These are phyloP conservation scores for Colletotrichum costaricense DNA, from an alignment of 2,329 filamentous ascomycete genomes.

Conservation along the genomic window DNA sequence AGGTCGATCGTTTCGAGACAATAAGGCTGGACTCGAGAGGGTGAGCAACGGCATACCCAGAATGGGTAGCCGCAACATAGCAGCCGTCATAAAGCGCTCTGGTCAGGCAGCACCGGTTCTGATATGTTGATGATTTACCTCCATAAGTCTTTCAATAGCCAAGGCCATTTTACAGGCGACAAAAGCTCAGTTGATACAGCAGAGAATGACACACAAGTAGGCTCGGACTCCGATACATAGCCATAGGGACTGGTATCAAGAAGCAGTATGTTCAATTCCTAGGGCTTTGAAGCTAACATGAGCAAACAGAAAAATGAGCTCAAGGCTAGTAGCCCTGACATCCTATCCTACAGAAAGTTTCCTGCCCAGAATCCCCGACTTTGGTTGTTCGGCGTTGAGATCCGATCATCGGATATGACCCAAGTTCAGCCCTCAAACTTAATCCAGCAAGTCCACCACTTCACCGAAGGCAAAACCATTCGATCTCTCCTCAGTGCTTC, in stretches of 20 bases:
- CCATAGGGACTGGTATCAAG: not conserved
- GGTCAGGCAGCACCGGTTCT: too few relatives aligned
- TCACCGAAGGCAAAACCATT: not conserved
- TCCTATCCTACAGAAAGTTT: not conserved
- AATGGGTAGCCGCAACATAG: not conserved
- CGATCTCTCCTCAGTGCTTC: not conserved
- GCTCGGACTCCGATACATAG: not conserved
- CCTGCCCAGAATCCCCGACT: not conserved
- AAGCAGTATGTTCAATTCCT: not conserved
- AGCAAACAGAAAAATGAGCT: not conserved
- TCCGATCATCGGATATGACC: too few relatives aligned
- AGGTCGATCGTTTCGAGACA: not conserved
- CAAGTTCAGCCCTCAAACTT: not conserved
- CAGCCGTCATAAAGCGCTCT: not conserved
- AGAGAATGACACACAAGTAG: not conserved
- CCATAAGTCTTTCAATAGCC: accelerated
- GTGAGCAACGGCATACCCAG: not conserved
- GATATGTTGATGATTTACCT: not conserved
- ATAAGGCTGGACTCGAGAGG: not conserved
- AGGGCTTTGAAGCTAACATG: not conserved
- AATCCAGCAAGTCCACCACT: not conserved
- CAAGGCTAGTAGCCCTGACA: not conserved
- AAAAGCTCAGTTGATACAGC: accelerated
- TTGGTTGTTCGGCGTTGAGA: not conserved
- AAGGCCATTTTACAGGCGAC: not conserved